Evolutionary conservation across 495 filamentous ascomycete genomes (phyloP).

Genomic region (Penicillium malachiteum): DNA sequence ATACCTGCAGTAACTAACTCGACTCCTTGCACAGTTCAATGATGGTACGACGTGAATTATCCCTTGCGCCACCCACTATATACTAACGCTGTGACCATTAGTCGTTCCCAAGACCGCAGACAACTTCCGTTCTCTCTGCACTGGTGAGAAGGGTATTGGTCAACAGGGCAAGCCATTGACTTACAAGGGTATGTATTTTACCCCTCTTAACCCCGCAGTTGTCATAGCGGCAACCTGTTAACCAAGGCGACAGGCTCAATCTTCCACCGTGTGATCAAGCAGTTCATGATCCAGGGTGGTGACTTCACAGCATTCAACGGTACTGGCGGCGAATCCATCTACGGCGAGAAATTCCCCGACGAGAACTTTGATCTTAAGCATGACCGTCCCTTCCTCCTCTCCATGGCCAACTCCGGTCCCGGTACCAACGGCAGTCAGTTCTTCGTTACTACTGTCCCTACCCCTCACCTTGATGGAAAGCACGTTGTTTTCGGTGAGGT

Average conservation of each 20-base stretch:
- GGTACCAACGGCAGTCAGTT: slow-evolving; percentile 96
- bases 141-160: slow-evolving; percentile 85
- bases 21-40: slow-evolving; percentile 56
- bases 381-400: slow-evolving; percentile 89
- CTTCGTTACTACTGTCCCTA: slow-evolving; percentile 93
- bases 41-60: slow-evolving; percentile 53
- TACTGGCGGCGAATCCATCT: slow-evolving; percentile 96
- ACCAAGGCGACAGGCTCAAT: slow-evolving; percentile 52
- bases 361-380: slow-evolving; percentile 96
- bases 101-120: slow-evolving; percentile 88
- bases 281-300: slow-evolving; percentile 99
- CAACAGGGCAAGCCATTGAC: slow-evolving; percentile 82
- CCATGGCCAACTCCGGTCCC: slow-evolving; percentile 97
- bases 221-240: background rate
- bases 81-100: slow-evolving; percentile 28
- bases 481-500: slow-evolving; percentile 68
- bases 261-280: slow-evolving; percentile 98
- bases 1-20: slow-evolving; percentile 21
- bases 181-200: slow-evolving; percentile 47
- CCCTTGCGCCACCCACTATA: background rate
- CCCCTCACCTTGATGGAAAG: slow-evolving; percentile 92
- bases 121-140: slow-evolving; percentile 95
- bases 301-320: slow-evolving; percentile 97
- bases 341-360: slow-evolving; percentile 96
- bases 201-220: slow-evolving; percentile 3